phyloP scores from a whole-genome alignment of 495 filamentous ascomycete species.

The Podospora sp. region DNA sequence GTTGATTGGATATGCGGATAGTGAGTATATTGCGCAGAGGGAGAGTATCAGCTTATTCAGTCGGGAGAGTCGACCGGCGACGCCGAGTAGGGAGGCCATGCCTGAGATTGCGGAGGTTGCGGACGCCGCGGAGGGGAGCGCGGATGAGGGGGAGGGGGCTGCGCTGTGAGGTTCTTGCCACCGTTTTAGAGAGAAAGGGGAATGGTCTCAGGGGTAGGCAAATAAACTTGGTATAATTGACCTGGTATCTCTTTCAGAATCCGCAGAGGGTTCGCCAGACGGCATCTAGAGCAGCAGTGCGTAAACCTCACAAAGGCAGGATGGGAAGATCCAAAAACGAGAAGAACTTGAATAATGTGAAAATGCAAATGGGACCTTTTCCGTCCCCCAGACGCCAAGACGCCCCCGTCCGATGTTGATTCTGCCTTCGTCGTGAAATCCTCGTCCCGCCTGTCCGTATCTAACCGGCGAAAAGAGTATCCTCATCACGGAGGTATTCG shows the following conservation, averaged over 20 bases:
- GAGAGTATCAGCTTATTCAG: constrained; percentile 83
- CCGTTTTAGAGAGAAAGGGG: too few species aligned
- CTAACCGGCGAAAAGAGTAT: constrained; percentile 56
- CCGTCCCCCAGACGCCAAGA: constrained; percentile 28
- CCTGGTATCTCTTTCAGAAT: neutral
- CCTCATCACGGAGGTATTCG: constrained; percentile 85
- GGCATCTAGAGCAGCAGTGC: neutral
- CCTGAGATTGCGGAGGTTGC: constrained; percentile 11
- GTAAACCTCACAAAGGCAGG: neutral
- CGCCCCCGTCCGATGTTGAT: constrained; percentile 23
- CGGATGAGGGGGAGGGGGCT: constrained; percentile 31
- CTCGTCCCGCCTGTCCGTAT: neutral
- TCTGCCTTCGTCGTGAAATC: constrained; percentile 3
- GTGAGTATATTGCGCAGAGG: constrained; percentile 87
- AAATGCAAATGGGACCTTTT: neutral
- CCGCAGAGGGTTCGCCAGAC: neutral
- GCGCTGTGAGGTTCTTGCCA: too few species aligned
- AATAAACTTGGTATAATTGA: neutral
- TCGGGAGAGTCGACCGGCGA: constrained; percentile 43
- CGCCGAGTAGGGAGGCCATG: constrained; percentile 39
- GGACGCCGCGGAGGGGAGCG: constrained; percentile 32
- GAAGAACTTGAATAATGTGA: neutral
- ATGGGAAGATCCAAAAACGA: neutral
- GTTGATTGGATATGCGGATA: constrained; percentile 86
- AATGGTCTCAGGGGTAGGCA: constrained; percentile 3